Evolutionary conservation across 768 basidiomycete genomes (phyloP).

Genomic region (Phaeotremella fagi): DNA sequence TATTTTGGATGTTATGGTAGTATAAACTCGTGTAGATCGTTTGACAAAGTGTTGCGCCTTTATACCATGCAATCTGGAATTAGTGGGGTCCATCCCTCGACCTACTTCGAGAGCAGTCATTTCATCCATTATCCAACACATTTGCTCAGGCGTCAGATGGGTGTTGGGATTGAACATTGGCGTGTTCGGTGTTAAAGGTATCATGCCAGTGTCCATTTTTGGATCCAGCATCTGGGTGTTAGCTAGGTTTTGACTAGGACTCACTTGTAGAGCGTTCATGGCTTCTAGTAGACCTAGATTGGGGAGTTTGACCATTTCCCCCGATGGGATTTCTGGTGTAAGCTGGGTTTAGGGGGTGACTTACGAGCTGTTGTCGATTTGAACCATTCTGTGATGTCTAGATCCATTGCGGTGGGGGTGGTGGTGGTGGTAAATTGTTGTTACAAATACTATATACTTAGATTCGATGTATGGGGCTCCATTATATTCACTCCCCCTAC

Average conservation of each 20-base stretch:
- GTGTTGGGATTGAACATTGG: conserved; percentile 59
- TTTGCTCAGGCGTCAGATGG: conserved; percentile 67
- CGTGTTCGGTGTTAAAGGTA: background rate
- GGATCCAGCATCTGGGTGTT: conserved; percentile 74
- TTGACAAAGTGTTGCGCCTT: conserved; percentile 76
- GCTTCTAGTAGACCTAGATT: conserved; percentile 74
- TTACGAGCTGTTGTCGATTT: conserved; percentile 1
- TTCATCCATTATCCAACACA: conserved; percentile 83
- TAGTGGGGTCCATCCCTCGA: background rate
- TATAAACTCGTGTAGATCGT: conserved; percentile 76
- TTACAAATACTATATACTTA: no score
- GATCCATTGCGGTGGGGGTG: conserved; percentile 5
- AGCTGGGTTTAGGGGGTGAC: conserved; percentile 1
- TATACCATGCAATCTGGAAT: conserved; percentile 77
- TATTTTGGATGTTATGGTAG: conserved; percentile 60
- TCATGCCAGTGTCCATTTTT: conserved; percentile 75
- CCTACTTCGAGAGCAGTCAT: conserved; percentile 68
- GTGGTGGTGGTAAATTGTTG: no score
- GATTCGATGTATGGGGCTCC: no score
- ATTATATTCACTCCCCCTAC: no score
- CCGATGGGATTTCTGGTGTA: conserved; percentile 59
- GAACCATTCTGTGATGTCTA: conserved; percentile 26
- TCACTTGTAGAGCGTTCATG: conserved; percentile 89
- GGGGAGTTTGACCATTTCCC: conserved; percentile 62
- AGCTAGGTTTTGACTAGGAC: conserved; percentile 17